These are phyloP conservation scores for Penicillium ucsense DNA, from an alignment of 495 filamentous ascomycete genomes.

Conservation along the genomic window DNA sequence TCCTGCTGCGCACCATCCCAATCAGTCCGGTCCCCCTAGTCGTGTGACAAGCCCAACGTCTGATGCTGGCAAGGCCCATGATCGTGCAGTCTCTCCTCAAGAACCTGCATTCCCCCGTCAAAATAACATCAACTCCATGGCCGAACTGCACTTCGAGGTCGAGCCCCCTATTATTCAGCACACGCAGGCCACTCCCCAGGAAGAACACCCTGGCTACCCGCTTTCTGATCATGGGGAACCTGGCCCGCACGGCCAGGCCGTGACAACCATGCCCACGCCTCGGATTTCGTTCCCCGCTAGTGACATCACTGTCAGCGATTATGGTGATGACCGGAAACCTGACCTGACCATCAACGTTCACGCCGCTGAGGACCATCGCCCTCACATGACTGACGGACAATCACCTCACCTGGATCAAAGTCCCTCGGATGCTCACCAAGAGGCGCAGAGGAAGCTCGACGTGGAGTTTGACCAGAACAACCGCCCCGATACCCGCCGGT, in stretches of 20 bases:
- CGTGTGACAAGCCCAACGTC: constrained; percentile 5
- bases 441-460: constrained; percentile 16
- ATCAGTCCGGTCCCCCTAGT: not conserved
- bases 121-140: constrained; percentile 1
- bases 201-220: constrained; percentile 22
- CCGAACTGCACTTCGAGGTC: constrained; percentile 14
- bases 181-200: not conserved
- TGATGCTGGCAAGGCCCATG: constrained; percentile 30
- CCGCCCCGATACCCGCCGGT: constrained; percentile 55
- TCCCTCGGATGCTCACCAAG: constrained; percentile 15
- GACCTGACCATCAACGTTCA: constrained; percentile 29
- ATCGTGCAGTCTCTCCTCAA: constrained; percentile 21
- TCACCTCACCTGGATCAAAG: constrained; percentile 4
- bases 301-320: constrained; percentile 46
- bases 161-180: constrained; percentile 1
- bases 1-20: constrained; percentile 5
- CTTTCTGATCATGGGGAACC: constrained; percentile 10
- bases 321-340: constrained; percentile 52
- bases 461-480: constrained; percentile 11
- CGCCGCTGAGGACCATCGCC: constrained; percentile 14
- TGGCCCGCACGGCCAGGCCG: constrained; percentile 7
- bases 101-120: constrained; percentile 8
- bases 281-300: constrained; percentile 34
- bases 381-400: not conserved
- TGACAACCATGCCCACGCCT: constrained; percentile 19